Conservation (phyloP, 192 early-diverging fungal genomes). For the Gigaspora rosea region DNA sequence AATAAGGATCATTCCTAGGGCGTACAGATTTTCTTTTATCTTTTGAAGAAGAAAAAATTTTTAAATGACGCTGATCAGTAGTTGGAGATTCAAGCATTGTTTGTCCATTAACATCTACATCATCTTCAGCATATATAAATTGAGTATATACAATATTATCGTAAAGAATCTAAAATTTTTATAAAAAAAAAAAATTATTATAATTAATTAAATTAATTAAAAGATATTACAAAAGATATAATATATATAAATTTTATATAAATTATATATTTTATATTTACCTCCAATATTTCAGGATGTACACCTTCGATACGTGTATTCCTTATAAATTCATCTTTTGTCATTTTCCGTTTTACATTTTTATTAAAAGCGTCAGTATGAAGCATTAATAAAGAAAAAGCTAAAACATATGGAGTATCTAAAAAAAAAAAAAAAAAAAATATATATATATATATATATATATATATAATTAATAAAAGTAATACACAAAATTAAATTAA, state of each 20-base stretch:
- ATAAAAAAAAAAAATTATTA: too few relatives aligned
- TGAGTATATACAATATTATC: conserved; percentile 59
- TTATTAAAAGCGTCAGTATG: conserved; percentile 90
- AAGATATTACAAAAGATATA: background rate
- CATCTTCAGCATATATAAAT: conserved; percentile 58
- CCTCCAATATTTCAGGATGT: conserved; percentile 72
- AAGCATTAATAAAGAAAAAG: conserved; percentile 80
- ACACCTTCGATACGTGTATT: conserved; percentile 72
- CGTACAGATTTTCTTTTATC: conserved; percentile 35
- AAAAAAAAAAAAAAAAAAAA: background rate
- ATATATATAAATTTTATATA: too few relatives aligned
- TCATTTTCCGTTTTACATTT: conserved; percentile 77
- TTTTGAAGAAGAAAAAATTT: conserved; percentile 10
- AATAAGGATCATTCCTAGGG: conserved; percentile 41
- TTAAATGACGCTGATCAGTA: conserved; percentile 10
- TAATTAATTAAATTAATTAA: too few relatives aligned
- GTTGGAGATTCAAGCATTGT: conserved; percentile 33
- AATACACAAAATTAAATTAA: conserved; percentile 5
- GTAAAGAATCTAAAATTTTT: conserved; percentile 54
- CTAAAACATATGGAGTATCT: conserved; percentile 75
- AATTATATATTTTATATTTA: conserved; percentile 30
- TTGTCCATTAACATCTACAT: conserved; percentile 48
- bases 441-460: background rate
- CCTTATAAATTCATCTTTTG: conserved; percentile 75
- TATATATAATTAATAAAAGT: background rate